Conservation (phyloP, 2,329 filamentous ascomycete species). For the Coniochaeta prunicola region DNA sequence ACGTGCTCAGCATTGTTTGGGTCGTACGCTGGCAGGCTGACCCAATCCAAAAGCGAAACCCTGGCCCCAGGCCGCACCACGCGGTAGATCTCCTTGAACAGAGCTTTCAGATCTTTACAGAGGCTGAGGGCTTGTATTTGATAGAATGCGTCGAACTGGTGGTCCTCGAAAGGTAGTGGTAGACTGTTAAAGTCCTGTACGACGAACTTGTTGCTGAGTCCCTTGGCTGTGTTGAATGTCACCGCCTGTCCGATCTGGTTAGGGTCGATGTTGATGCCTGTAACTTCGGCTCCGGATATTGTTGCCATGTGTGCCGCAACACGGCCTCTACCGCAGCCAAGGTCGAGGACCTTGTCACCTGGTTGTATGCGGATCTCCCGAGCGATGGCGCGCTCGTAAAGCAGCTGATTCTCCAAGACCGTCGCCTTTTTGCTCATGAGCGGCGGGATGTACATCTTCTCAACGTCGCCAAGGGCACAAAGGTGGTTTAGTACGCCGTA, state of each 20-base stretch:
- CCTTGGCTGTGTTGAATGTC: slow-evolving; percentile 33
- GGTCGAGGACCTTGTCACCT: slow-evolving; percentile 40
- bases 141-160: slow-evolving; percentile 44
- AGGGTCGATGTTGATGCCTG: slow-evolving; percentile 46
- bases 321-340: slow-evolving; percentile 45
- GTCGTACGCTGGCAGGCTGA: slow-evolving; percentile 42
- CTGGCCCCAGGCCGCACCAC: slow-evolving; percentile 42
- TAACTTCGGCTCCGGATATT: slow-evolving; percentile 37
- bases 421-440: slow-evolving; percentile 42
- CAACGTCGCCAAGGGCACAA: slow-evolving; percentile 45
- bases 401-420: slow-evolving; percentile 43
- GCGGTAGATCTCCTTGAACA: slow-evolving; percentile 41
- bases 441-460: slow-evolving; percentile 52
- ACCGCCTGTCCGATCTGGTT: slow-evolving; percentile 41
- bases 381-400: slow-evolving; percentile 44
- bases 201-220: slow-evolving; percentile 38
- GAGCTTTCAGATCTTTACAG: slow-evolving; percentile 37
- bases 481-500: slow-evolving; percentile 48
- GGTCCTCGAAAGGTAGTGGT: slow-evolving; percentile 41
- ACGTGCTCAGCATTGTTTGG: slow-evolving; percentile 36
- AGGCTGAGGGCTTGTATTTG: slow-evolving; percentile 51
- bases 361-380: slow-evolving; percentile 34
- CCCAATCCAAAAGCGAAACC: slow-evolving; percentile 45
- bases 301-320: slow-evolving; percentile 47
- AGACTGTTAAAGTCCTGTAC: slow-evolving; percentile 44